A percentile compares a stretch with the other conserved stretches of the same genome.
phyloP scores from a whole-genome alignment of 2,329 filamentous ascomycete species.

The Phoma sp. region DNA sequence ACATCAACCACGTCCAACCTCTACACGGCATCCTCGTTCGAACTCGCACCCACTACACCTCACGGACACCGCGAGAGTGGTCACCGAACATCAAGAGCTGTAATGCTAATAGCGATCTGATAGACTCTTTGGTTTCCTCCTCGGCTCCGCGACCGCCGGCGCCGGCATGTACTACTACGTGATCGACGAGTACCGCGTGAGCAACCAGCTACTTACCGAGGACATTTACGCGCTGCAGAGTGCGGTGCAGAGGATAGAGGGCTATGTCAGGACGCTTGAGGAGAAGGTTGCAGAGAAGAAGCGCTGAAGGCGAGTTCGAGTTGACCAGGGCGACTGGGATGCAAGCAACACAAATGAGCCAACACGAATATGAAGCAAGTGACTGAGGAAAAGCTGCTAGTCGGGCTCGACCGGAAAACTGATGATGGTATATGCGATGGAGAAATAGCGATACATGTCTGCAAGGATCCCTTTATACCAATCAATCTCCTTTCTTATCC shows the following conservation, averaged over 20 bases:
- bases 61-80: too few species aligned
- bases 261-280: constrained; percentile 83
- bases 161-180: constrained; percentile 90
- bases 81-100: too few species aligned
- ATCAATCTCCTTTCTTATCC: background rate
- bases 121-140: constrained; percentile 90
- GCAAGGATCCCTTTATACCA: background rate
- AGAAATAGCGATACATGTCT: background rate
- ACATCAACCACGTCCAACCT: background rate
- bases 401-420: background rate
- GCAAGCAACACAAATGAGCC: background rate
- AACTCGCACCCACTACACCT: too few species aligned
- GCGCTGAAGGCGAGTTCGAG: constrained; percentile 1
- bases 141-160: constrained; percentile 81
- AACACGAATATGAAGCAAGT: background rate
- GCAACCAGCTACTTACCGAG: constrained; percentile 91
- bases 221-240: constrained; percentile 94
- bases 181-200: constrained; percentile 89
- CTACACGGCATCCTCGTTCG: background rate
- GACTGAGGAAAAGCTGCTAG: background rate
- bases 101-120: background rate
- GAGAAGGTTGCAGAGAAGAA: constrained; percentile 70
- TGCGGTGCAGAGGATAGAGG: constrained; percentile 84
- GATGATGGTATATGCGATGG: background rate
- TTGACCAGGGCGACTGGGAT: too few species aligned